phyloP scores from a whole-genome alignment of 768 basidiomycete genomes.

The Nevesoporus exiguus region DNA sequence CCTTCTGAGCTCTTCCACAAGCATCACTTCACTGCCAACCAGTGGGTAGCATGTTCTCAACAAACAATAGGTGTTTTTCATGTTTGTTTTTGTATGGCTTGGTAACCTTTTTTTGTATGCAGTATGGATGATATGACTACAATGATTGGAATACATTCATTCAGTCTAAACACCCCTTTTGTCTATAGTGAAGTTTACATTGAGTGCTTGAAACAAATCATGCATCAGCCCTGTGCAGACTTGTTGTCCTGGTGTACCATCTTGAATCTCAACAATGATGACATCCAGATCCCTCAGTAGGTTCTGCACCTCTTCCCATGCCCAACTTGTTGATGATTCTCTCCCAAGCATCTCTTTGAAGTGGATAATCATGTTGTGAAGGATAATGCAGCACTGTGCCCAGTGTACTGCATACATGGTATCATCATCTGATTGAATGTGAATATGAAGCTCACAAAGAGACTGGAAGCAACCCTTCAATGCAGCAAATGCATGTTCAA shows the following conservation, averaged over 20 bases:
- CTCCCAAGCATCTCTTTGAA: constrained; percentile 1
- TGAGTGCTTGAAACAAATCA: neutral
- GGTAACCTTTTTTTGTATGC: too few relatives aligned
- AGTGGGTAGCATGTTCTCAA: too few relatives aligned
- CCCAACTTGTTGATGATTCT: neutral
- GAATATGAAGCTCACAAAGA: neutral
- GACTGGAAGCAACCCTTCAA: constrained; percentile 13
- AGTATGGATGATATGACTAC: too few relatives aligned
- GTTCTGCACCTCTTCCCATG: neutral
- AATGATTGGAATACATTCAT: too few relatives aligned
- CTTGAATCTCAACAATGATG: neutral
- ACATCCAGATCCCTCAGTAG: neutral
- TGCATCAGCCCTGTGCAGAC: neutral
- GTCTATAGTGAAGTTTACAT: too few relatives aligned
- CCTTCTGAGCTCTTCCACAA: too few relatives aligned
- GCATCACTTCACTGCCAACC: too few relatives aligned
- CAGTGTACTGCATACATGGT: neutral
- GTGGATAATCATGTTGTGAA: constrained; percentile 11
- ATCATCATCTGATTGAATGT: neutral
- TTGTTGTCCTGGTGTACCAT: neutral
- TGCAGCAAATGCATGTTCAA: constrained; percentile 7
- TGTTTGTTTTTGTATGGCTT: too few relatives aligned
- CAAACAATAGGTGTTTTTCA: too few relatives aligned
- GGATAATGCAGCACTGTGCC: constrained; percentile 6
- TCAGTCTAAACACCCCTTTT: too few relatives aligned